A percentile compares a stretch with the other conserved stretches of the same genome.
phyloP scores from a whole-genome alignment of 2,329 filamentous ascomycete genomes.

The Neofusicoccum ribis region DNA sequence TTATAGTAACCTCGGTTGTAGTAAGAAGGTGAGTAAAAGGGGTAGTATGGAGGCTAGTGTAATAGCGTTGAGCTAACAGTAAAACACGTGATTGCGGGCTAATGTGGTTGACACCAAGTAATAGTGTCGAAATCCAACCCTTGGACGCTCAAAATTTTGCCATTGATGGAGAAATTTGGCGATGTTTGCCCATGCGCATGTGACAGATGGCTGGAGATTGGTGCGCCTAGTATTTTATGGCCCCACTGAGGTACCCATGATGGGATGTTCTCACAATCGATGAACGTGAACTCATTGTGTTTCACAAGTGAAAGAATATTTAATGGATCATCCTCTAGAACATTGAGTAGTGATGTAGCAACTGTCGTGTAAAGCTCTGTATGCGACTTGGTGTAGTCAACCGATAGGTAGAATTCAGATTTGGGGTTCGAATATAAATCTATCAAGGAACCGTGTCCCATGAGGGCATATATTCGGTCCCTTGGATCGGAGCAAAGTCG shows the following conservation, averaged over 20 bases:
- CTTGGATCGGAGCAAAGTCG: background rate
- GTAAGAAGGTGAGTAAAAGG: too few species aligned
- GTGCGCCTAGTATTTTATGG: too few species aligned
- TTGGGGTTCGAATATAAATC: background rate
- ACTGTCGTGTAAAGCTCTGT: background rate
- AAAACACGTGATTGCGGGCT: too few species aligned
- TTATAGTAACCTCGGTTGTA: too few species aligned
- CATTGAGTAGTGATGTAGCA: background rate
- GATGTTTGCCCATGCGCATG: background rate
- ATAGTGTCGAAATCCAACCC: background rate
- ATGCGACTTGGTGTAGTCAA: background rate
- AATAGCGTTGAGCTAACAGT: too few species aligned
- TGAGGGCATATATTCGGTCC: background rate
- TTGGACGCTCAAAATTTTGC: accelerated
- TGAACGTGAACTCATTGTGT: background rate
- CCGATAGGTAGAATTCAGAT: background rate
- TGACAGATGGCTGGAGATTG: too few species aligned
- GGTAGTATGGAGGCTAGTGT: too few species aligned
- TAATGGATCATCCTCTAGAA: background rate
- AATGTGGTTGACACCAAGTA: too few species aligned
- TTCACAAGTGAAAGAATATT: background rate
- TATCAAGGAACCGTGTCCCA: background rate
- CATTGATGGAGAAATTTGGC: background rate
- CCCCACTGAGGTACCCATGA: background rate
- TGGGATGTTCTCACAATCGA: background rate